Conservation (phyloP, 306 rosid genomes). For the Cucurbita moschata region DNA sequence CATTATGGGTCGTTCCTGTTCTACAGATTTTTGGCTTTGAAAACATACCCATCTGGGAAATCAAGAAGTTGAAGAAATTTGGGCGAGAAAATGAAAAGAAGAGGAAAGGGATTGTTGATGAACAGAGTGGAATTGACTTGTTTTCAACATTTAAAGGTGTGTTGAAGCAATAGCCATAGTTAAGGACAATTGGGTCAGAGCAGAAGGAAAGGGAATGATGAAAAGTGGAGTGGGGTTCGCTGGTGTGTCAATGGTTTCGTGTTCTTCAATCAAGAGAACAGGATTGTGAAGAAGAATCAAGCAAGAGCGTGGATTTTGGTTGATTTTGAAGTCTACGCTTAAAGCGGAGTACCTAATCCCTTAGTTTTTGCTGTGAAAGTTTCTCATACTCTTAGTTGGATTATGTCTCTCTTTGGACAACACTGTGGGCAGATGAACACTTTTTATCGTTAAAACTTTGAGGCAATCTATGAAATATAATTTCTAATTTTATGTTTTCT, state of each 20-base stretch:
- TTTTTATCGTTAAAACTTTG: no score
- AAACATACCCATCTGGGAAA: conserved; percentile 41
- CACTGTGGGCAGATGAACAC: no score
- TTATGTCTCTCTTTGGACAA: no score
- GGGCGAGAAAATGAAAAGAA: neutral
- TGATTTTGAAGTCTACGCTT: neutral
- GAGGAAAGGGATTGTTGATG: neutral
- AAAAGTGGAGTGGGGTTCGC: neutral
- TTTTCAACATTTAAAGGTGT: neutral
- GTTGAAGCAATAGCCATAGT: neutral
- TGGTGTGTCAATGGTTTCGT: neutral
- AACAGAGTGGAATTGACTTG: neutral
- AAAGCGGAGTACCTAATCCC: neutral
- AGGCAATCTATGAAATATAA: no score
- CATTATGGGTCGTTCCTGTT: conserved; percentile 34
- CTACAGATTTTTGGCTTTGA: conserved; percentile 42
- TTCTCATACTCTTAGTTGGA: neutral
- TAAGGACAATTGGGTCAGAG: neutral
- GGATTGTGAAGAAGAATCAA: neutral
- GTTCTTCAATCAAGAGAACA: neutral
- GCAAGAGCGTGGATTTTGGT: neutral
- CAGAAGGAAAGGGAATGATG: neutral
- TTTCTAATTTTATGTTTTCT: no score
- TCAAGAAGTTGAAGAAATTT: neutral
- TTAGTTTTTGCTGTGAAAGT: neutral